phyloP scores from a whole-genome alignment of 805 yeast species.

The Ogataea angusta region DNA sequence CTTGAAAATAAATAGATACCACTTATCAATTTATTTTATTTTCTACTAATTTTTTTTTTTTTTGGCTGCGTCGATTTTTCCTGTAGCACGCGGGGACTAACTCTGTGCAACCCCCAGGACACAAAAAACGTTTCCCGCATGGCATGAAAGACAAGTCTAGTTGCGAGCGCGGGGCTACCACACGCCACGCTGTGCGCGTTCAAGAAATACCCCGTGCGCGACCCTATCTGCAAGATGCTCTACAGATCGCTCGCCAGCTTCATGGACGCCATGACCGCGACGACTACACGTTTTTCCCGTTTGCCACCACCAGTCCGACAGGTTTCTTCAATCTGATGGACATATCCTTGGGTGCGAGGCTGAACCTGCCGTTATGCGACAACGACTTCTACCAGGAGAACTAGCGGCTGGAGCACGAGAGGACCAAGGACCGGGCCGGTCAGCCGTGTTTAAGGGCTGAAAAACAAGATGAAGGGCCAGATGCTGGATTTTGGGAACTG shows the following conservation, averaged over 20 bases:
- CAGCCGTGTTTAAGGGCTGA: slow-evolving; percentile 85
- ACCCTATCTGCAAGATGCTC: slow-evolving; percentile 96
- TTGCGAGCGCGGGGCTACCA: slow-evolving; percentile 90
- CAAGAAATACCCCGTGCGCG: slow-evolving; percentile 85
- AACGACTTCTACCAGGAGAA: slow-evolving; percentile 95
- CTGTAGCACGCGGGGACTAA: slow-evolving; percentile 38
- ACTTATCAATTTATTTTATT: not conserved
- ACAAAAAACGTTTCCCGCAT: slow-evolving; percentile 83
- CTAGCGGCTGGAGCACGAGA: slow-evolving; percentile 86
- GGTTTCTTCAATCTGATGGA: slow-evolving; percentile 83
- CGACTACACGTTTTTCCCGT: slow-evolving; percentile 93
- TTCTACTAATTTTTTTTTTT: slow-evolving; percentile 6
- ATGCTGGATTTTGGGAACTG: slow-evolving; percentile 83
- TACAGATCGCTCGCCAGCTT: slow-evolving; percentile 89
- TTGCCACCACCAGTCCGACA: slow-evolving; percentile 83
- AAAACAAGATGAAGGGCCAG: slow-evolving; percentile 98
- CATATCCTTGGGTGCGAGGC: slow-evolving; percentile 84
- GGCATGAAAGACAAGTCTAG: slow-evolving; percentile 91
- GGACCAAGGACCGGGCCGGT: slow-evolving; percentile 50
- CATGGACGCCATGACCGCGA: slow-evolving; percentile 99
- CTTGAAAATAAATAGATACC: slow-evolving; percentile 5
- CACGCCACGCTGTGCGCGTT: slow-evolving; percentile 97
- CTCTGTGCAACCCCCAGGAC: slow-evolving; percentile 85
- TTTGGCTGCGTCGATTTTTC: slow-evolving; percentile 12
- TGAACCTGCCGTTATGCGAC: slow-evolving; percentile 71